Conservation (phyloP, 495 filamentous ascomycete species). For the Aspergillus kassunensis region DNA sequence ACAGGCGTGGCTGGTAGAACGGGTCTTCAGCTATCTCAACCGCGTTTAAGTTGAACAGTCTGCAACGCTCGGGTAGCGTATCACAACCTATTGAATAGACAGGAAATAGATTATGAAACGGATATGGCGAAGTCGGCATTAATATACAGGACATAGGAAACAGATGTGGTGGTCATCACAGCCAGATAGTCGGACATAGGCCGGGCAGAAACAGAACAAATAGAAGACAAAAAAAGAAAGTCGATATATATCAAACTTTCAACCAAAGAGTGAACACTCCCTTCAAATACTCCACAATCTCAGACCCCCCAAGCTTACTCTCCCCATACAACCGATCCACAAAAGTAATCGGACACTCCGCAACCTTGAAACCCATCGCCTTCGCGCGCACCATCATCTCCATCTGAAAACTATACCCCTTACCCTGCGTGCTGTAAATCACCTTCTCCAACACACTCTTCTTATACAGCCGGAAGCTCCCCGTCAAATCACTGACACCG, state of each 20-base stretch:
- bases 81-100: not conserved
- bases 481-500: conserved; percentile 94
- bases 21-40: conserved; percentile 54
- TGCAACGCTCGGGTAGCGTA: not conserved
- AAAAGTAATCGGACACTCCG: conserved; percentile 92
- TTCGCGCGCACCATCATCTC: conserved; percentile 94
- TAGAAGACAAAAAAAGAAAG: not conserved
- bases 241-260: conserved; percentile 57
- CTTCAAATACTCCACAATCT: conserved; percentile 98
- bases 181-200: not conserved
- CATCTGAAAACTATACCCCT: conserved; percentile 99
- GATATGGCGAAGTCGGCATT: conserved; percentile 10
- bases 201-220: not conserved
- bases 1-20: conserved; percentile 47
- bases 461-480: conserved; percentile 93
- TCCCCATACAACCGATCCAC: conserved; percentile 95
- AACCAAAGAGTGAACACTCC: conserved; percentile 87
- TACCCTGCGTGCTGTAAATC: conserved; percentile 78
- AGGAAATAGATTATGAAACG: conserved; percentile 11
- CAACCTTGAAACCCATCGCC: conserved; percentile 84
- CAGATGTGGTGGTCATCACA: conserved; percentile 15
- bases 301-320: conserved; percentile 87
- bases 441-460: conserved; percentile 83
- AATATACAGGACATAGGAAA: conserved; percentile 18
- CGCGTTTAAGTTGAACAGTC: conserved; percentile 28